A percentile compares a stretch with the other conserved stretches of the same genome.
phyloP scores from a whole-genome alignment of 768 basidiomycete genomes.

The Lactifluus volemus region DNA sequence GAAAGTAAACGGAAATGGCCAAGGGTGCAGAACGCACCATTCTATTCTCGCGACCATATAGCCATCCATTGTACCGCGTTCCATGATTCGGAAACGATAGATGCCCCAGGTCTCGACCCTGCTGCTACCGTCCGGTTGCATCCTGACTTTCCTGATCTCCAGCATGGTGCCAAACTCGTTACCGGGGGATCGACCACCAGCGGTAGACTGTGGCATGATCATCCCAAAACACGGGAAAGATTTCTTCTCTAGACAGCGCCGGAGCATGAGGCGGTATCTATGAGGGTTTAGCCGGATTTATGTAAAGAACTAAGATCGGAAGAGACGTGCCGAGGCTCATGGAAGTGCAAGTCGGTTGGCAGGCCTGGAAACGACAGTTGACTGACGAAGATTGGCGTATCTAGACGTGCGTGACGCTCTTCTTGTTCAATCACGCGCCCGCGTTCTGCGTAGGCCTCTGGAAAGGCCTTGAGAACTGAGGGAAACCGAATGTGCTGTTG shows the following conservation, averaged over 20 bases:
- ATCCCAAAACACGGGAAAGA: constrained; percentile 82
- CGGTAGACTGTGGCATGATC: constrained; percentile 61
- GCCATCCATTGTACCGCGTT: constrained; percentile 78
- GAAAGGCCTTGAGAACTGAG: constrained; percentile 62
- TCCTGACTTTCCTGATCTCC: constrained; percentile 76
- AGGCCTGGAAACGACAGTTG: constrained; percentile 87
- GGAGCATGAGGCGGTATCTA: constrained; percentile 91
- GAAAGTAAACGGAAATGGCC: background rate
- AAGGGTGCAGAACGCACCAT: constrained; percentile 26
- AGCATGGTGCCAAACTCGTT: constrained; percentile 90
- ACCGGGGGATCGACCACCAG: constrained; percentile 24
- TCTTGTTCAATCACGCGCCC: constrained; percentile 58
- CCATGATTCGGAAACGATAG: constrained; percentile 78
- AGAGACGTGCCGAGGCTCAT: constrained; percentile 63
- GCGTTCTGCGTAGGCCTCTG: constrained; percentile 55
- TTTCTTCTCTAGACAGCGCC: constrained; percentile 79
- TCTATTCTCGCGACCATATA: constrained; percentile 84
- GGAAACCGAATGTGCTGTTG: constrained; percentile 5
- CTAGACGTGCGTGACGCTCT: constrained; percentile 67
- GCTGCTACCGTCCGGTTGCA: constrained; percentile 84
- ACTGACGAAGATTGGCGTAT: constrained; percentile 88
- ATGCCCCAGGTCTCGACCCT: constrained; percentile 69
- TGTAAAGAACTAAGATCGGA: background rate
- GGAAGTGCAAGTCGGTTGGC: constrained; percentile 86
- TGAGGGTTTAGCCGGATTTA: background rate